Conservation (phyloP, 768 basidiomycete species). For the Phaeolepiota aurea region DNA sequence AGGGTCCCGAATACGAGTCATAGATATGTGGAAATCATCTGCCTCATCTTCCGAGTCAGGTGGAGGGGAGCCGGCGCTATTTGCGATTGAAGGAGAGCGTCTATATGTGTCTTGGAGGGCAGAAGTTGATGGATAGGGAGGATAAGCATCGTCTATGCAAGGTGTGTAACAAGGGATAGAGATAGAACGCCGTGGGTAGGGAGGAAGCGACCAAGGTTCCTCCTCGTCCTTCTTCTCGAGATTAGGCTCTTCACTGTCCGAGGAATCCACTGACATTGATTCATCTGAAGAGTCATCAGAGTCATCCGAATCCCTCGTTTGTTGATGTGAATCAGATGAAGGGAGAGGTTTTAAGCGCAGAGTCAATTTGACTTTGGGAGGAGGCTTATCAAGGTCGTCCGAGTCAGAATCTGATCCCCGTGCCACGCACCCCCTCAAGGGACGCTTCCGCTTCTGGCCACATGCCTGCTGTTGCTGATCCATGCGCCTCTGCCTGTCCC, state of each 20-base stretch:
- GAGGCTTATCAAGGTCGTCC: constrained; percentile 31
- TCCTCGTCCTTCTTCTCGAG: constrained; percentile 20
- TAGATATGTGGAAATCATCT: constrained; percentile 36
- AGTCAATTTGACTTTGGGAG: constrained; percentile 65
- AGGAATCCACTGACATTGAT: constrained; percentile 35
- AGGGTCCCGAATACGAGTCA: constrained; percentile 29
- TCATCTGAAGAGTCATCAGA: constrained; percentile 23
- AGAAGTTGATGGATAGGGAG: constrained; percentile 17
- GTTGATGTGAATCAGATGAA: constrained; percentile 11
- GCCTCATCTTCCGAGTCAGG: constrained; percentile 65
- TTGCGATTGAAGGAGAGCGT: constrained; percentile 53
- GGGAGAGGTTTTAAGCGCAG: constrained; percentile 51
- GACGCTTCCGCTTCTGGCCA: constrained; percentile 36
- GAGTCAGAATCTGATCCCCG: constrained; percentile 15
- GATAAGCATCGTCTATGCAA: constrained; percentile 26
- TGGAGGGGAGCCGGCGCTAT: constrained; percentile 56
- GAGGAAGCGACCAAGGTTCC: constrained; percentile 41
- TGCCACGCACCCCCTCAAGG: constrained; percentile 26
- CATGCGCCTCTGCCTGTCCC: constrained; percentile 14
- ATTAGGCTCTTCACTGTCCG: constrained; percentile 25
- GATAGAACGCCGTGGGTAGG: constrained; percentile 49
- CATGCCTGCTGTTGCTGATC: constrained; percentile 16
- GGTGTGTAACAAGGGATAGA: constrained; percentile 51
- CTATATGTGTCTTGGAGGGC: constrained; percentile 21
- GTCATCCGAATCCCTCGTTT: constrained; percentile 19